Conservation (phyloP, 345 rosid species). For the Hevea brasiliensis region DNA sequence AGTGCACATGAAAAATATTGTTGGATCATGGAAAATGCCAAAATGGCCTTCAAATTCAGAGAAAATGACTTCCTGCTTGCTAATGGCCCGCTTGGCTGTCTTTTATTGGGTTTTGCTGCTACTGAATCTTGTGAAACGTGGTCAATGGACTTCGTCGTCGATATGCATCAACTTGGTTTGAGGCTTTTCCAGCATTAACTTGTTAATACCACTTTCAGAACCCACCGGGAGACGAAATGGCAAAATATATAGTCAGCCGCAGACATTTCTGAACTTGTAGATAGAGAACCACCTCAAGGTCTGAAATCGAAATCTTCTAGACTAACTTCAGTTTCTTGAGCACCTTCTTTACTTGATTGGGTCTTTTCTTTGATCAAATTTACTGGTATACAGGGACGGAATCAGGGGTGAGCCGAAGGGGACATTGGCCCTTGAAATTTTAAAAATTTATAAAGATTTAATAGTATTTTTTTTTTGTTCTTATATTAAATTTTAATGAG, state of each 20-base stretch:
- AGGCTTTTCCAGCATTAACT: constrained; percentile 17
- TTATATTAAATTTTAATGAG: too few species aligned
- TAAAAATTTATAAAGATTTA: too few species aligned
- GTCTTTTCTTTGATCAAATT: constrained; percentile 30
- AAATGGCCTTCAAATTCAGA: too few species aligned
- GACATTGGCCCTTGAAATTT: too few species aligned
- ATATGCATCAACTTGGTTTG: constrained; percentile 26
- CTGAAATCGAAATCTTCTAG: constrained; percentile 60
- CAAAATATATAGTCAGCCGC: constrained; percentile 73
- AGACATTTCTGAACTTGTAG: constrained; percentile 57
- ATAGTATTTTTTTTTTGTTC: too few species aligned
- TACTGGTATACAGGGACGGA: too few species aligned
- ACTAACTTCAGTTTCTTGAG: constrained; percentile 22
- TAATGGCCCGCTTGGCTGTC: too few species aligned
- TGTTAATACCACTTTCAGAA: constrained; percentile 37
- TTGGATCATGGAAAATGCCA: too few species aligned
- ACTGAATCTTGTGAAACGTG: constrained; percentile 44
- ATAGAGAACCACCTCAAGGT: constrained; percentile 38
- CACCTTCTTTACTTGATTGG: constrained; percentile 11
- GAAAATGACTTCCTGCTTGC: too few species aligned
- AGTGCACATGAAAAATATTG: too few species aligned
- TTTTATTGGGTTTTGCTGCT: constrained; percentile 38
- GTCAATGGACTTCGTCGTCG: constrained; percentile 62
- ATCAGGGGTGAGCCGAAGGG: too few species aligned
- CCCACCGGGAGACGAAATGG: constrained; percentile 63